Base-by-base conservation (phyloP, 805 yeast genomes). In the Blastobotrys mokoenaii region DNA sequence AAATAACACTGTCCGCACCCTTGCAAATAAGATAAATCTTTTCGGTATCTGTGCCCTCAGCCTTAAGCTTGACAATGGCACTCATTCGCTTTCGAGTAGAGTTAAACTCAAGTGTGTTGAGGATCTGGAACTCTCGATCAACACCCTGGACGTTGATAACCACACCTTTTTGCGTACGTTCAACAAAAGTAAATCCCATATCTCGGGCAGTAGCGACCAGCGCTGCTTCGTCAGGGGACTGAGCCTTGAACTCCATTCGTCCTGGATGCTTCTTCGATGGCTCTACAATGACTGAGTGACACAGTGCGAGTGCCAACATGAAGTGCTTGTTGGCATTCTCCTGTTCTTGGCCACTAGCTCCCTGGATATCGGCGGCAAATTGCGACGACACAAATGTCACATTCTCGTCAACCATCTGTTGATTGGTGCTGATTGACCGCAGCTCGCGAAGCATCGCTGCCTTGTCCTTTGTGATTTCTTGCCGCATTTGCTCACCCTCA, bases 151-250 rank as follows among this genome's bases (percentile, higher is more conserved):
- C 63, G 44, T 67, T 61, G 15, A 71, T 45, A 8, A 73, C 57
- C 29, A 80, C 66, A 1, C 76, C 71, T 34, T 70, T 69, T 55
- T 82, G 72, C 12, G 73, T 69, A 44, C 82, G 68, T 30, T 74
- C 84, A 36, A 71, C 62, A 58, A 83, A 79, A 0, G 76, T 79
- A 52, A 82, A 72, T 11, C 94, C 94, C 47, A 83, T 56, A 60
- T 84, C 93, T 45, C 87, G 69, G 1, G 93, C 93, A 20, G 79
- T 83, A 1, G 84, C 71, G 11, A 84, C 94, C 45, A 84, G 70
- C 1, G 94, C 93, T 29, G 84, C 81, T 60, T 85, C 94, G 64
- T 84, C 94, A 0, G 94, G 94, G 3, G 88, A 80, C 60, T 84
- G 93, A 0, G 94, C 94, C 58, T 83, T 82, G 67, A 79, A 82